These are phyloP conservation scores for Xanthoceras sorbifolium DNA, from an alignment of 345 rosid species.

Conservation along the genomic window DNA sequence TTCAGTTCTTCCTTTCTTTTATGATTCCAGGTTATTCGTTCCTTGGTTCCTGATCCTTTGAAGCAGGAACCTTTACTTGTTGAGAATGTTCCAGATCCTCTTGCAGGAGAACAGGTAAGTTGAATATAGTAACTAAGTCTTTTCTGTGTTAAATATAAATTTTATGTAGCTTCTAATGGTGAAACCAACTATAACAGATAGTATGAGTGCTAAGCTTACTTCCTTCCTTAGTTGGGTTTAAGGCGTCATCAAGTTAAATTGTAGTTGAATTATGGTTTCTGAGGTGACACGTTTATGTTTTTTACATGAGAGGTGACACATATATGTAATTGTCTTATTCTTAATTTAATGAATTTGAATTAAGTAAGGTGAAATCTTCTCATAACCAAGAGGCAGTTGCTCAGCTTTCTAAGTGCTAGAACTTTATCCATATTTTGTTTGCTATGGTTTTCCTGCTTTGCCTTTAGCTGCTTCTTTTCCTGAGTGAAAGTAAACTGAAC, in stretches of 20 bases:
- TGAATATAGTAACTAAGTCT: slow-evolving; percentile 5
- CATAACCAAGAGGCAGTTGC: not conserved
- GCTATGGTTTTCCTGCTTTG: not conserved
- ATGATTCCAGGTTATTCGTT: slow-evolving; percentile 54
- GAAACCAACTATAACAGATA: not conserved
- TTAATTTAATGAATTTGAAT: not conserved
- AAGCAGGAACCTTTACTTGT: slow-evolving; percentile 73
- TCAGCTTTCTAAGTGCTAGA: not conserved
- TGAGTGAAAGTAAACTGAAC: slow-evolving; percentile 7
- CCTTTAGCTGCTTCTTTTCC: not conserved
- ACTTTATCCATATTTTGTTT: not conserved
- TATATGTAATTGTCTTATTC: not conserved
- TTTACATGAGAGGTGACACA: not conserved
- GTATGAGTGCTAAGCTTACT: not conserved
- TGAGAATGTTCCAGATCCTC: slow-evolving; percentile 85
- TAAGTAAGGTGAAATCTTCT: not conserved
- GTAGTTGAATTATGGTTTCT: not conserved
- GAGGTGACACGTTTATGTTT: not conserved
- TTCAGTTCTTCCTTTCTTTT: slow-evolving; percentile 5
- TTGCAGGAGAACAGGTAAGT: slow-evolving; percentile 89
- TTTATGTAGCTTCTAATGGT: not conserved
- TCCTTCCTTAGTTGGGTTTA: not conserved
- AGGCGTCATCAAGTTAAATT: not conserved
- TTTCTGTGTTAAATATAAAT: not conserved
- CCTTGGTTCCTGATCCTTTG: slow-evolving; percentile 60